phyloP scores from a whole-genome alignment of 2,329 filamentous ascomycete genomes.

The Hortaea werneckii region DNA sequence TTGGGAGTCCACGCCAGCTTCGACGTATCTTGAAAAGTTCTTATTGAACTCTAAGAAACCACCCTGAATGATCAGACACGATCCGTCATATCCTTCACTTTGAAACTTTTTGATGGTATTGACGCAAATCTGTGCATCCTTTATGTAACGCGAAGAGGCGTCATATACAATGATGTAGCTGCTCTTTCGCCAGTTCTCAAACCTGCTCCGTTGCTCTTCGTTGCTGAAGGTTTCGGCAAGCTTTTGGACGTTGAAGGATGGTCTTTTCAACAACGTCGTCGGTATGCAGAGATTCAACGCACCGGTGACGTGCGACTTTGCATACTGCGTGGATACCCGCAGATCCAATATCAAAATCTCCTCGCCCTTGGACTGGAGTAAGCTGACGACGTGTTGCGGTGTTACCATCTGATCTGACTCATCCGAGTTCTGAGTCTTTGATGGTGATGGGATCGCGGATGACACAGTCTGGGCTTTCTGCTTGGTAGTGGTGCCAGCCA shows the following conservation, averaged over 20 bases:
- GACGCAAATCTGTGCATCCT: slow-evolving; percentile 68
- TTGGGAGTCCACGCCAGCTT: slow-evolving; percentile 13
- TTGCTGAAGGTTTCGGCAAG: slow-evolving; percentile 76
- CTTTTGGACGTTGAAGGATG: slow-evolving; percentile 82
- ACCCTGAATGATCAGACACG: slow-evolving; percentile 64
- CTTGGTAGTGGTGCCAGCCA: slow-evolving; percentile 8
- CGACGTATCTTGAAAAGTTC: slow-evolving; percentile 53
- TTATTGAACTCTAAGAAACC: slow-evolving; percentile 68
- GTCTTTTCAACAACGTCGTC: slow-evolving; percentile 81
- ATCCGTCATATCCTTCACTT: slow-evolving; percentile 68
- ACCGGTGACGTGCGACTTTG: slow-evolving; percentile 61
- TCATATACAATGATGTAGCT: slow-evolving; percentile 83
- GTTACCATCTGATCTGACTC: slow-evolving; percentile 32
- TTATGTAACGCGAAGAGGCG: slow-evolving; percentile 60
- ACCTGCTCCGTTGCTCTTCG: slow-evolving; percentile 57
- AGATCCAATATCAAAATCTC: slow-evolving; percentile 70
- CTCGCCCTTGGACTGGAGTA: slow-evolving; percentile 36
- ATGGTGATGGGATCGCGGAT: slow-evolving; percentile 14
- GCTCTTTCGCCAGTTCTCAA: slow-evolving; percentile 64
- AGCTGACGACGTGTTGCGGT: slow-evolving; percentile 39
- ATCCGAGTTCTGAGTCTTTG: too few relatives aligned
- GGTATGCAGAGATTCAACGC: slow-evolving; percentile 91
- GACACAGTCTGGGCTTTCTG: slow-evolving; percentile 40
- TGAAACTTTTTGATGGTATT: slow-evolving; percentile 93
- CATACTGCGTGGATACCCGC: slow-evolving; percentile 74